A percentile compares a stretch with the other conserved stretches of the same genome.
phyloP scores from a whole-genome alignment of 2,329 filamentous ascomycete genomes.

The Fusarium sp. region DNA sequence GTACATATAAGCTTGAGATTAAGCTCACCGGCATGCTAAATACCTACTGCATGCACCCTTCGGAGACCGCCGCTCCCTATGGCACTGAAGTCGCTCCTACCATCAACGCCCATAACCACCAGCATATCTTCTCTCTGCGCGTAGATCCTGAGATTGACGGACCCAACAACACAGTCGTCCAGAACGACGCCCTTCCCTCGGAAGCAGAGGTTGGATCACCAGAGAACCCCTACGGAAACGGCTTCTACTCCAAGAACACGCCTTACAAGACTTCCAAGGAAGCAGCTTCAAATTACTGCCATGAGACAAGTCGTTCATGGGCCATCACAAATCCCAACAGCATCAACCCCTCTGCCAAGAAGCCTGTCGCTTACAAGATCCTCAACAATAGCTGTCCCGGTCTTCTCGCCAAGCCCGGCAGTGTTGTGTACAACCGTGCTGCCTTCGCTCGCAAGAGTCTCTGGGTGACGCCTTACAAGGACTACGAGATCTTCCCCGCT shows the following conservation, averaged over 20 bases:
- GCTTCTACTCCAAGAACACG: constrained; percentile 87
- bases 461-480: constrained; percentile 68
- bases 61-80: constrained; percentile 62
- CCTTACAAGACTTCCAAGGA: constrained; percentile 78
- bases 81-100: constrained; percentile 74
- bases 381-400: constrained; percentile 85
- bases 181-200: constrained; percentile 79
- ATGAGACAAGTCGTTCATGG: constrained; percentile 84
- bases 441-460: constrained; percentile 75
- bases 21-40: constrained; percentile 65
- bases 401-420: constrained; percentile 84
- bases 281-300: constrained; percentile 82
- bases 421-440: constrained; percentile 88
- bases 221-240: constrained; percentile 91
- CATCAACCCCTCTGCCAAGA: constrained; percentile 85
- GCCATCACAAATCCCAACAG: constrained; percentile 88
- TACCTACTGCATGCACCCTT: constrained; percentile 57
- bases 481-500: constrained; percentile 86
- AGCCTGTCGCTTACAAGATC: constrained; percentile 88
- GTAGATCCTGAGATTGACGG: constrained; percentile 76
- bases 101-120: constrained; percentile 75
- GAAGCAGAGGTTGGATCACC: constrained; percentile 80
- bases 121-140: constrained; percentile 76
- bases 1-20: constrained; percentile 72
- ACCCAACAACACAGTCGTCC: constrained; percentile 72